phyloP scores from a whole-genome alignment of 2,329 filamentous ascomycete genomes.

The Sporothrix variecibatus region DNA sequence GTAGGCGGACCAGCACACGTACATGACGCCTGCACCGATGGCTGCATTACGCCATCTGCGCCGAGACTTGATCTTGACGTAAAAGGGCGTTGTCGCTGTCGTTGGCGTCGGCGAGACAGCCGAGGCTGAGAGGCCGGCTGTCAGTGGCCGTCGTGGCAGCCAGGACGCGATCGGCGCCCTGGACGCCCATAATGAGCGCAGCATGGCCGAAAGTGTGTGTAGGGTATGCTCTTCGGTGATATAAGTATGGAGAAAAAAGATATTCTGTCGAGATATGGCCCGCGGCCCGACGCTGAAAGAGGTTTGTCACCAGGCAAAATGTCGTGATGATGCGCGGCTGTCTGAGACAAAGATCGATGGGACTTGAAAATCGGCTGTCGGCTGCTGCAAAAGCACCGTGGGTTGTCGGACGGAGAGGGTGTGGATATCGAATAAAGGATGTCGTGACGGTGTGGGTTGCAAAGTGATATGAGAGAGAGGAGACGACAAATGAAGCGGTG shows the following conservation, averaged over 20 bases:
- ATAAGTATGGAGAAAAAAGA: too few species aligned
- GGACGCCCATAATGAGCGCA: constrained; percentile 27
- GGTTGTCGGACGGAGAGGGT: neutral
- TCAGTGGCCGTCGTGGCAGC: constrained; percentile 14
- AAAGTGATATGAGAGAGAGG: neutral
- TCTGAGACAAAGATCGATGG: neutral
- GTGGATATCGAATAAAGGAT: neutral
- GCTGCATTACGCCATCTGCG: constrained; percentile 28
- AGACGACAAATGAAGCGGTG: neutral
- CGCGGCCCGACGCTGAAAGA: neutral
- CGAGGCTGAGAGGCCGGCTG: neutral
- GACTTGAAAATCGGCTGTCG: neutral
- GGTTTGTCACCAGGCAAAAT: neutral
- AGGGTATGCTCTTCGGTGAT: too few species aligned
- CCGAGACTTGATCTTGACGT: constrained; percentile 28
- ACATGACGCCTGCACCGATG: constrained; percentile 30
- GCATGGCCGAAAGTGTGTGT: constrained; percentile 20
- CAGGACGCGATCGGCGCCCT: constrained; percentile 24
- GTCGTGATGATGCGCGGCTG: neutral
- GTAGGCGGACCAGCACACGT: constrained; percentile 41
- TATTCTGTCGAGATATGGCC: constrained; percentile 9
- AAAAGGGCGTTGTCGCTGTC: constrained; percentile 27
- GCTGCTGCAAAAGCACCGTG: neutral
- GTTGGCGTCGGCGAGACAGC: neutral
- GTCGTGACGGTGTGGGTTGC: neutral